These are phyloP conservation scores for Eremochloa ophiuroides DNA, from an alignment of 176 grass and related monocot genomes.

Conservation along the genomic window DNA sequence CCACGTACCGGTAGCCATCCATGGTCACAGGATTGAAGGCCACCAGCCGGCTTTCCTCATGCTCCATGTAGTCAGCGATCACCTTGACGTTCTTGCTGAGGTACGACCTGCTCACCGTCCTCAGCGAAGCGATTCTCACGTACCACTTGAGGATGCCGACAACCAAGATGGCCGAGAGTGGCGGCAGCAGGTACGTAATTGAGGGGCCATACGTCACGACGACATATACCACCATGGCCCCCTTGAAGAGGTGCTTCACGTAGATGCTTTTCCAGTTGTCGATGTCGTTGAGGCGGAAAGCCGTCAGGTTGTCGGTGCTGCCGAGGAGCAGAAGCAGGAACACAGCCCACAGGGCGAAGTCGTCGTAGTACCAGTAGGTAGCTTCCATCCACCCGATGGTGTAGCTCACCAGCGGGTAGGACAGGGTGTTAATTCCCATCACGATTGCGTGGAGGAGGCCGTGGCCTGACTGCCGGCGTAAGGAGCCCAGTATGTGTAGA, in stretches of 20 bases:
- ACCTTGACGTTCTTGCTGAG: not conserved
- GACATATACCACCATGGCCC: not conserved
- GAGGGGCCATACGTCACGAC: not conserved
- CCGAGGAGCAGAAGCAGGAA: constrained; percentile 12
- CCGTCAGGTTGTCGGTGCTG: not conserved
- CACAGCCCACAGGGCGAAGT: not conserved
- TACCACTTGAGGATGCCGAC: not conserved
- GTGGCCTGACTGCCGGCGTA: not conserved
- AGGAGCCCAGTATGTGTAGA: not conserved
- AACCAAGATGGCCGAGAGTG: not conserved
- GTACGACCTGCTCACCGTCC: not conserved
- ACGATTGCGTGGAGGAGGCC: not conserved
- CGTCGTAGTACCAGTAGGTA: not conserved
- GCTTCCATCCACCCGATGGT: not conserved
- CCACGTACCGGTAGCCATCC: not conserved
- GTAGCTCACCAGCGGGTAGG: not conserved
- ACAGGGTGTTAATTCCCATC: not conserved
- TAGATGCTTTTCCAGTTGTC: not conserved
- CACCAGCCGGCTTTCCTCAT: not conserved
- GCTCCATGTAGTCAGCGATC: not conserved
- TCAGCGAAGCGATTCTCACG: not conserved
- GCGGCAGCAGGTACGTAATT: too few relatives aligned
- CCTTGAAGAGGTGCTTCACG: not conserved
- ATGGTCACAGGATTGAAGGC: not conserved
- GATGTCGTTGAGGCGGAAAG: not conserved